Evolutionary conservation across 1,139 yeast genomes (phyloP), one percentile per base, ranked within the genome.

Genomic region (Candida sanyaensis): DNA sequence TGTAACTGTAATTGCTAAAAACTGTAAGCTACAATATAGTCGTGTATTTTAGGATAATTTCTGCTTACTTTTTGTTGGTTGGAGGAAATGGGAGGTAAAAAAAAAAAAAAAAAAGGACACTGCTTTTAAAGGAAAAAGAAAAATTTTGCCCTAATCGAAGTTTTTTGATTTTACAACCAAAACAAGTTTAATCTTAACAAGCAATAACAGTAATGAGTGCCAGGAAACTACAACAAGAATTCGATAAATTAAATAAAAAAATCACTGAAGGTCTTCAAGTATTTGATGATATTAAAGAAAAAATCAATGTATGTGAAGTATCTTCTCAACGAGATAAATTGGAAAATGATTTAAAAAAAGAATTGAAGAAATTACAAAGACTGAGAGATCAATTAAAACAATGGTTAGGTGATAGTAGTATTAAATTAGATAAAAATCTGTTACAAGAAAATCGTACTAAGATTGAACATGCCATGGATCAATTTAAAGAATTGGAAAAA

Each of bases 401-500:
- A 49, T 95, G 99, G 99, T 74, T 92, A 63, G 83, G 96, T 42
- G 96, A 95, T 58, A 87, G 86, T 59, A 96, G 95, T 54, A 92
- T 92, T 46, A 92, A 95, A 67, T 95, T 93, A 62, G 96, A 91
- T 70, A 87, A 89, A 64, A 75, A 69, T 41, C 68, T 77, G 45
- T 70, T 95, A 51, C 78, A 83, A 54, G 98, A 92, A 52, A 88
- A 91, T 59, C 78, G 99, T 47, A 80, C 85, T 57, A 74, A 84
- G 56, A 93, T 95, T 57, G 97, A 95, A 66, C 82, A 80, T 63
- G 96, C 95, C 48, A 93, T 93, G 99, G 99, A 95, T 68, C 81
- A 93, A 58, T 95, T 95, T 71, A 95, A 95, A 66, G 93, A 93
- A 46, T 88, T 92, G 56, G 99, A 95, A 66, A 89, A 92, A 71